These are phyloP conservation scores for Trichoderma orchidacearum DNA, from an alignment of 495 filamentous ascomycete genomes.

Conservation along the genomic window DNA sequence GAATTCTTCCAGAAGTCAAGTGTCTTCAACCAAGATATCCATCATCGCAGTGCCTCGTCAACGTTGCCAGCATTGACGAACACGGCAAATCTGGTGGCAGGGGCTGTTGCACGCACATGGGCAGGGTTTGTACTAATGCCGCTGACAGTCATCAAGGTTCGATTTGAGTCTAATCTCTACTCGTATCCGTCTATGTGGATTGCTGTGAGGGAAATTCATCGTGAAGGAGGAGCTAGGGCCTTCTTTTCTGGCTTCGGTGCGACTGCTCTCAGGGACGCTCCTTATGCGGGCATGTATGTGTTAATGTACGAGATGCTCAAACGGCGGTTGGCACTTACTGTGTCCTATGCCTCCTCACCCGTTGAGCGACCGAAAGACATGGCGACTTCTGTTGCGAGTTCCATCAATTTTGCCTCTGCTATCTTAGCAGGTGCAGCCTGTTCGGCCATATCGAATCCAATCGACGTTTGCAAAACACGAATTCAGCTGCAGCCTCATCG, in stretches of 20 bases:
- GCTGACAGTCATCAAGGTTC: slow-evolving; percentile 91
- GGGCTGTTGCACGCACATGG: slow-evolving; percentile 66
- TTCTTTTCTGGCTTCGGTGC: slow-evolving; percentile 93
- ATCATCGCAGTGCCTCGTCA: slow-evolving; percentile 8
- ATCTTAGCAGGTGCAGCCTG: slow-evolving; percentile 66
- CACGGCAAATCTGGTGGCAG: slow-evolving; percentile 71
- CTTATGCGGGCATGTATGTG: slow-evolving; percentile 91
- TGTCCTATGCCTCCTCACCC: slow-evolving; percentile 4
- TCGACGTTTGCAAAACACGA: slow-evolving; percentile 91
- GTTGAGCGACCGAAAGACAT: slow-evolving; percentile 8
- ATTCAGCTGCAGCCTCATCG: slow-evolving; percentile 76
- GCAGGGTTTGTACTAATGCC: slow-evolving; percentile 93
- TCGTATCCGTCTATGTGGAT: slow-evolving; percentile 61
- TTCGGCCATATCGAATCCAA: slow-evolving; percentile 84
- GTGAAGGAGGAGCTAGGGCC: slow-evolving; percentile 60
- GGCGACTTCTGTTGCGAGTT: slow-evolving; percentile 37
- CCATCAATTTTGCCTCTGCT: slow-evolving; percentile 76
- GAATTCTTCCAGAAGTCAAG: slow-evolving; percentile 46
- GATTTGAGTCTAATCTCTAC: slow-evolving; percentile 81
- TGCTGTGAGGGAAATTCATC: slow-evolving; percentile 62
- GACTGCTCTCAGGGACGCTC: slow-evolving; percentile 84
- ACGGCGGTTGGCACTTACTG: slow-evolving; percentile 31
- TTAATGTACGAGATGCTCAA: slow-evolving; percentile 90
- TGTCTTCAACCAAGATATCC: slow-evolving; percentile 14
- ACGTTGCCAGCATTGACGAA: slow-evolving; percentile 71